Evolutionary conservation across 2,329 filamentous ascomycete species (phyloP), one percentile per base, ranked within the genome.

Genomic region (Chaetomium strumarium): DNA sequence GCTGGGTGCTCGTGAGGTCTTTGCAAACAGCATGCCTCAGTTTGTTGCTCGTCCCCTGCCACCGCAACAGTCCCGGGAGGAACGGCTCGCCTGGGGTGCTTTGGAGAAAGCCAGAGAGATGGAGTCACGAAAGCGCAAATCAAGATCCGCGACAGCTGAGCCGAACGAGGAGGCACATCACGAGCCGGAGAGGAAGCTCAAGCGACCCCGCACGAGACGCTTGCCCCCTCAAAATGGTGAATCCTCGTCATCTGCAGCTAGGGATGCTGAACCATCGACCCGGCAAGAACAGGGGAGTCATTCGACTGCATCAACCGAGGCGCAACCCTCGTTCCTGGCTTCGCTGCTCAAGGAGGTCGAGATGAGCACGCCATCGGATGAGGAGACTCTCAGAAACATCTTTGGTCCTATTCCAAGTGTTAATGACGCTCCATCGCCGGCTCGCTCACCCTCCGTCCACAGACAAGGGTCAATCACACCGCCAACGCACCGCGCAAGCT

Each of bases 281-380:
- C 61, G 34, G 43, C 60, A 19, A 55, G 60, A 17, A 49, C 58
- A 19, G 17, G 34, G 13, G 34, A 37, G 8, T 8, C 34, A 9
- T 8, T 56, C 19, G 49, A 55, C 34, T 55, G 51, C 46, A 46
- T 44, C 58, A 49, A 47, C 57, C 29, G 68, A 73, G 37, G 77
- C 75, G 29, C 80, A 78, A 8, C 88, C 90, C 8, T 91, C 88
- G 6, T 92, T 97, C 65, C 76, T 97, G 8, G 88, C 90, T 20
- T 92, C 90, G 0, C 74, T 97, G 7, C 73, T 97, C 46, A 90
- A 88, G 66, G 92, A 97, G 68, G 89, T 97, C 1, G 90, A 95
- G 56, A 79, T 78, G 68, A 78, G 76, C 68, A 68, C 78, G 51
- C 69, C 73, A 2, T 78, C 78, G 0, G 81, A 85, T 50, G 81